Evolutionary conservation across 805 yeast species (phyloP).

Genomic region (Candida berthetii): DNA sequence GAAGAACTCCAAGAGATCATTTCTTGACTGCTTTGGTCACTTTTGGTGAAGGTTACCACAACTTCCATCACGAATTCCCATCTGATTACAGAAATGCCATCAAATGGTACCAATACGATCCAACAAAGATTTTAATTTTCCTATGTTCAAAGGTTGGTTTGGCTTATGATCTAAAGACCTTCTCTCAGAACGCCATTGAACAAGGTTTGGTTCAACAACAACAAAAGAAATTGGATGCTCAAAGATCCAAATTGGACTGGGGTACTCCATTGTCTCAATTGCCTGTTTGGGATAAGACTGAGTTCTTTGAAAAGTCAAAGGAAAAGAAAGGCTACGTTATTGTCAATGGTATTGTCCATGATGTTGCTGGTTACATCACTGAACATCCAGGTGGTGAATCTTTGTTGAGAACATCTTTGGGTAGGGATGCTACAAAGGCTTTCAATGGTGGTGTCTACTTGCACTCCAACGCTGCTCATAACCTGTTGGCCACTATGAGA

Average conservation of each 20-base stretch:
- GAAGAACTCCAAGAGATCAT: constrained; percentile 84
- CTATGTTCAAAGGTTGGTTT: constrained; percentile 57
- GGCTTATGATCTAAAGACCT: constrained; percentile 59
- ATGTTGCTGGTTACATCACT: constrained; percentile 58
- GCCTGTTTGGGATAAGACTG: constrained; percentile 70
- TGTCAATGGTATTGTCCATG: constrained; percentile 76
- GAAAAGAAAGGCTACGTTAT: constrained; percentile 56
- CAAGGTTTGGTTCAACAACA: constrained; percentile 81
- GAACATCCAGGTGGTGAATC: constrained; percentile 88
- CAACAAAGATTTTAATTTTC: constrained; percentile 50
- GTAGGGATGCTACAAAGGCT: constrained; percentile 80
- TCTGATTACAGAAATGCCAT: constrained; percentile 84
- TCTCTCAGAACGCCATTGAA: constrained; percentile 66
- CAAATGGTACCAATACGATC: constrained; percentile 85
- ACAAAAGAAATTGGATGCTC: constrained; percentile 68
- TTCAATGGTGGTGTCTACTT: constrained; percentile 84
- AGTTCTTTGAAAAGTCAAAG: constrained; percentile 36
- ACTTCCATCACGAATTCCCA: constrained; percentile 89
- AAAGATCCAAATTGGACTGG: constrained; percentile 64
- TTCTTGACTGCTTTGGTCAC: constrained; percentile 75
- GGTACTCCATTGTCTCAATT: constrained; percentile 60
- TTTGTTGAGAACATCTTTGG: constrained; percentile 60
- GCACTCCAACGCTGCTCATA: constrained; percentile 84
- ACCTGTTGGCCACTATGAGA: constrained; percentile 75
- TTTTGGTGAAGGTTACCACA: constrained; percentile 86